phyloP scores from a whole-genome alignment of 805 yeast species.

The Teunomyces cretensis region DNA sequence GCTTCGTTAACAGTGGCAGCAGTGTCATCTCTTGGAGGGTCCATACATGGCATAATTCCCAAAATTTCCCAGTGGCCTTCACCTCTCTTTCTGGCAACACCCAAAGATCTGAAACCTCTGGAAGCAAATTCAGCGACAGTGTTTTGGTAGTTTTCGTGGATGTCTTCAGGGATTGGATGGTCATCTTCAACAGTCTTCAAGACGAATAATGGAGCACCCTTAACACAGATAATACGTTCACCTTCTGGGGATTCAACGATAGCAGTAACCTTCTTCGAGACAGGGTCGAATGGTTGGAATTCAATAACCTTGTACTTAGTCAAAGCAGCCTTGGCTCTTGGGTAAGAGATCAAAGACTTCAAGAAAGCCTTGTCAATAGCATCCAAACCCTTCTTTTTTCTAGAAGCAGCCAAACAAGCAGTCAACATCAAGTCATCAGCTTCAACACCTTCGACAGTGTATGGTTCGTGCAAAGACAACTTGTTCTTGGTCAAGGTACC shows the following conservation, averaged over 20 bases:
- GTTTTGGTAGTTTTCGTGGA: conserved; percentile 92
- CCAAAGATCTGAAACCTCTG: conserved; percentile 97
- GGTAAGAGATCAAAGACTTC: conserved; percentile 83
- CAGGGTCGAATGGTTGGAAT: conserved; percentile 98
- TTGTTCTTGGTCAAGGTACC: conserved; percentile 98
- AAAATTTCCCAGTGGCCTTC: conserved; percentile 97
- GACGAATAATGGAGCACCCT: conserved; percentile 98
- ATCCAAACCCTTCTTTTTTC: conserved; percentile 97
- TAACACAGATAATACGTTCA: conserved; percentile 91
- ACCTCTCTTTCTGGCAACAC: conserved; percentile 98
- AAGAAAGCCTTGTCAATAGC: conserved; percentile 97
- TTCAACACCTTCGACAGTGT: conserved; percentile 96
- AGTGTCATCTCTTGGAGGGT: conserved; percentile 98
- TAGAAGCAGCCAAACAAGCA: conserved; percentile 95
- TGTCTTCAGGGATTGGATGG: conserved; percentile 92
- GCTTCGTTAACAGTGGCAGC: conserved; percentile 93
- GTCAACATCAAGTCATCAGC: conserved; percentile 95
- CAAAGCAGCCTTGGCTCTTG: conserved; percentile 89
- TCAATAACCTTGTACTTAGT: conserved; percentile 92
- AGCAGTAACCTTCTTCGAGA: conserved; percentile 94
- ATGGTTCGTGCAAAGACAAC: conserved; percentile 93
- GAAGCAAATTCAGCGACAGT: conserved; percentile 97
- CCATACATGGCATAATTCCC: conserved; percentile 98
- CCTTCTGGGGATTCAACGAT: conserved; percentile 95
- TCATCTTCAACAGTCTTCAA: conserved; percentile 95